Evolutionary conservation across 805 yeast genomes (phyloP), one percentile per base, ranked within the genome.

Genomic region (Saccharomycopsis babjevae): DNA sequence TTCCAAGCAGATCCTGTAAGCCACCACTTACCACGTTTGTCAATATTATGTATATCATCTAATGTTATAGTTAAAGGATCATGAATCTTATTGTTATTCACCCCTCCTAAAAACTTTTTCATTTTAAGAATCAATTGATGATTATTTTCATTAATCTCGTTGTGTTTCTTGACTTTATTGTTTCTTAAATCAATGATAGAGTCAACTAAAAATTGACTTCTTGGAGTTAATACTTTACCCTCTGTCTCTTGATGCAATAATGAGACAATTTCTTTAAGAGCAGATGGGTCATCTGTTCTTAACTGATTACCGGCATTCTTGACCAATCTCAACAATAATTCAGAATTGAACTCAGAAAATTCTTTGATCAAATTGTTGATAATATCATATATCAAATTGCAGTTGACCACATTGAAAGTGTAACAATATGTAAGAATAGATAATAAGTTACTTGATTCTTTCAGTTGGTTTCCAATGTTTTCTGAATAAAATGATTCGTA

Each of bases 1-100:
- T 84, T 89, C 97, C 97, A 94, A 0, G 99, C 97, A 0, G 98
- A 89, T 57, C 99, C 99, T 36, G 94, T 93, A 38, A 94, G 77
- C 99, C 99, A 94, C 99, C 99, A 94, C 73, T 93, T 94, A 61
- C 99, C 99, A 65, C 84, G 83, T 0, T 86, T 82, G 15, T 86
- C 88, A 28, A 89, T 79, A 63, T 82, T 83, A 57, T 81, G 83
- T 61, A 94, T 90, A 74, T 94, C 99, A 55, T 83, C 85, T 22
- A 93, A 75, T 2, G 89, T 76, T 0, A 94, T 98, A 66, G 88
- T 90, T 30, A 94, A 77, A 1, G 99, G 88, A 59, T 94, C 98
- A 43, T 76, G 74, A 32, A 73, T 70, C 54, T 79, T 79, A 43
- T 74, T 74, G 18, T 77, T 71, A 28, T 74, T 74, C 50, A 85